A percentile compares a stretch with the other conserved stretches of the same genome.
Conservation (phyloP, 768 basidiomycete genomes). For the Ramaria sp. region DNA sequence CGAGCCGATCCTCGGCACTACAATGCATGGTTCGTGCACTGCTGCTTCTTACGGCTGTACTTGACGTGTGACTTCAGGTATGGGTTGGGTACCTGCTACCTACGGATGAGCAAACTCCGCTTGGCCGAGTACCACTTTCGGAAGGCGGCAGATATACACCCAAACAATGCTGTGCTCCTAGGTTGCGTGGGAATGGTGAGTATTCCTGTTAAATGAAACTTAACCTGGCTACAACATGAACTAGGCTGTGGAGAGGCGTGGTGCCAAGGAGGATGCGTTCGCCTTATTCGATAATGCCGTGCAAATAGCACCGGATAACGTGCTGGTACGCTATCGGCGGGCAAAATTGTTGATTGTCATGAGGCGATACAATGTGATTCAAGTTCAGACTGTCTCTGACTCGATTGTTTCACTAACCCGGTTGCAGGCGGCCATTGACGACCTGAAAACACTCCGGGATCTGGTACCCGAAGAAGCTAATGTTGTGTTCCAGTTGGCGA, state of each 20-base stretch:
- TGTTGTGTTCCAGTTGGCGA: slow-evolving; percentile 91
- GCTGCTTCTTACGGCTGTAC: background rate
- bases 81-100: slow-evolving; percentile 94
- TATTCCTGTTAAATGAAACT: slow-evolving; percentile 13
- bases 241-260: slow-evolving; percentile 83
- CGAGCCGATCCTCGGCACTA: slow-evolving; percentile 90
- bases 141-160: slow-evolving; percentile 85
- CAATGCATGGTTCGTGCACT: slow-evolving; percentile 76
- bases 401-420: slow-evolving; percentile 11
- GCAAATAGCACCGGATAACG: slow-evolving; percentile 71
- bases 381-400: slow-evolving; percentile 16
- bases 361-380: slow-evolving; percentile 65
- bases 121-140: slow-evolving; percentile 96
- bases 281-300: slow-evolving; percentile 75
- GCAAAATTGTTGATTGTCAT: slow-evolving; percentile 84
- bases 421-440: slow-evolving; percentile 63
- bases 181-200: slow-evolving; percentile 95
- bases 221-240: slow-evolving; percentile 13
- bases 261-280: slow-evolving; percentile 66
- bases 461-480: slow-evolving; percentile 92
- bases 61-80: slow-evolving; percentile 54
- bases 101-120: slow-evolving; percentile 86
- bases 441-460: slow-evolving; percentile 71
- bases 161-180: slow-evolving; percentile 88
- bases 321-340: slow-evolving; percentile 88